These are phyloP conservation scores for Acorus gramineus DNA, from an alignment of 106 monocot species.

Conservation along the genomic window DNA sequence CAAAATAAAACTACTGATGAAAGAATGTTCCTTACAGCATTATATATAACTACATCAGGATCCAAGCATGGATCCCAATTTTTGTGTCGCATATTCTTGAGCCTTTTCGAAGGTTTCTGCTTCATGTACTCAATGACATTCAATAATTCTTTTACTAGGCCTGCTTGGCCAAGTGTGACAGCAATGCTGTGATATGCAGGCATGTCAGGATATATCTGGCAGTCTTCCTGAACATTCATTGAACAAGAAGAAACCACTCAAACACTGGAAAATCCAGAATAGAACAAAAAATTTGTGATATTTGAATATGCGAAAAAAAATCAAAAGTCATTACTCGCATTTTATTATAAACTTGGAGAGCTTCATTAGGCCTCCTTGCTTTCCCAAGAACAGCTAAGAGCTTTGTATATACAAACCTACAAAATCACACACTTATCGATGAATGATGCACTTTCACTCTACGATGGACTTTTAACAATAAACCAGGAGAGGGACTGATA, in stretches of 20 bases:
- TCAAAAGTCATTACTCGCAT: conserved; percentile 53
- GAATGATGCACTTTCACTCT: no score
- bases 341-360: conserved; percentile 53
- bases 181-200: conserved; percentile 85
- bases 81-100: conserved; percentile 55
- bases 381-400: conserved; percentile 86
- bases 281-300: not conserved
- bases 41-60: conserved; percentile 75
- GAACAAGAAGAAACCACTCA: not conserved
- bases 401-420: conserved; percentile 93
- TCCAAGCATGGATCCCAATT: conserved; percentile 76
- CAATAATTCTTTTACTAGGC: conserved; percentile 65
- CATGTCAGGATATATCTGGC: conserved; percentile 91
- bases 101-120: conserved; percentile 56
- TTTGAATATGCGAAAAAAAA: not conserved
- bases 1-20: not conserved
- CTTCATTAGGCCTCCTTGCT: conserved; percentile 65
- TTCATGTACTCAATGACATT: conserved; percentile 64
- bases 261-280: not conserved
- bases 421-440: not conserved
- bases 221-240: conserved; percentile 43
- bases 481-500: no score
- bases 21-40: conserved; percentile 43
- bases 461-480: no score
- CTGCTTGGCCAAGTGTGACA: conserved; percentile 92